Conservation (phyloP, 192 early-diverging fungal genomes). For the Backusella morwellensis region DNA sequence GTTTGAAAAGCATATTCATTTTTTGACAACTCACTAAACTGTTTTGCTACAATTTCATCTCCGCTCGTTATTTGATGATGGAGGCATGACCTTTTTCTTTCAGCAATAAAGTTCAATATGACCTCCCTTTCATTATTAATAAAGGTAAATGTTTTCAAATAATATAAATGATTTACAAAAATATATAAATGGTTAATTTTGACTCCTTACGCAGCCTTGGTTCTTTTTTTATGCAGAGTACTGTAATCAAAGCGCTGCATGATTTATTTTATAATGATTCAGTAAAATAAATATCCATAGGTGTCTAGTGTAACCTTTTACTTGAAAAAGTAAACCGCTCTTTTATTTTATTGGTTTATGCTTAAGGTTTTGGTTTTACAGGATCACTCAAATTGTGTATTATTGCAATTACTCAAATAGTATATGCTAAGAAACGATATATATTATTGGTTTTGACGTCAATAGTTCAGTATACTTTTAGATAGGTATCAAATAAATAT, state of each 20-base stretch:
- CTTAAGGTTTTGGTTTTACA: not conserved
- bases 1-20: not conserved
- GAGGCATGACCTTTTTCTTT: not conserved
- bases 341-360: not conserved
- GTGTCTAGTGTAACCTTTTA: not conserved
- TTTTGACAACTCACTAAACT: not conserved
- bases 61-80: not conserved
- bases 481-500: not conserved
- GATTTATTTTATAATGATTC: not conserved
- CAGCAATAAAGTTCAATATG: not conserved
- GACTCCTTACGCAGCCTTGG: not conserved
- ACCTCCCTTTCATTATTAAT: not conserved
- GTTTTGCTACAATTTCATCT: not conserved
- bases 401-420: not conserved
- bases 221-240: not conserved
- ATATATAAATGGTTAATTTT: not conserved
- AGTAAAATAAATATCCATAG: not conserved
- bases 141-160: not conserved
- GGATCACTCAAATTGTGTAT: not conserved
- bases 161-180: not conserved
- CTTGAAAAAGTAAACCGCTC: not conserved
- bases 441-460: not conserved
- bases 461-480: not conserved
- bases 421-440: not conserved
- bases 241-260: not conserved